Conservation (phyloP, 345 rosid genomes). For the Draba incana region DNA sequence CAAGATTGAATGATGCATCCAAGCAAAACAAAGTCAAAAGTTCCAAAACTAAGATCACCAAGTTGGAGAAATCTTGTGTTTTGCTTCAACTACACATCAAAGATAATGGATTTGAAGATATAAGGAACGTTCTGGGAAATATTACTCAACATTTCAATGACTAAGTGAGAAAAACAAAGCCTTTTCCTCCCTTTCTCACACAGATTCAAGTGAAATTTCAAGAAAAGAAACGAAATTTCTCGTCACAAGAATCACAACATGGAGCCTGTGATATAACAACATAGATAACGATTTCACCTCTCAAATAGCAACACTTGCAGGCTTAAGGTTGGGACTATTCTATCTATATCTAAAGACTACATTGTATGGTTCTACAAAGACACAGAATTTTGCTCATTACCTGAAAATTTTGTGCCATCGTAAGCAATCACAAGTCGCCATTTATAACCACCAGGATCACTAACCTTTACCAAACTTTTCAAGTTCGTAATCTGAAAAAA, state of each 20-base stretch:
- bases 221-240: not conserved
- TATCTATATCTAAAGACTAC: not conserved
- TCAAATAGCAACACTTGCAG: not conserved
- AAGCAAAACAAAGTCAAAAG: slow-evolving; percentile 1
- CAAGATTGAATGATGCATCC: slow-evolving; percentile 4
- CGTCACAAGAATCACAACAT: not conserved
- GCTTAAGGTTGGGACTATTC: not conserved
- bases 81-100: slow-evolving; percentile 7
- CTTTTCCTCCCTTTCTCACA: not conserved
- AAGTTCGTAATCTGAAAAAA: slow-evolving; percentile 30
- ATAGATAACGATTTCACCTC: not conserved
- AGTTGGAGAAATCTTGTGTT: slow-evolving; percentile 2
- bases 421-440: slow-evolving; percentile 89
- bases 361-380: not conserved
- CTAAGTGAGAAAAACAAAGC: not conserved
- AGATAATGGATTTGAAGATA: not conserved
- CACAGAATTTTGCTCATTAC: slow-evolving; percentile 24
- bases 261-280: not conserved
- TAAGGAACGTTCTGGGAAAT: not conserved
- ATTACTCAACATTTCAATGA: not conserved
- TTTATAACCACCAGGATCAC: slow-evolving; percentile 45
- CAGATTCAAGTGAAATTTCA: slow-evolving; percentile 19
- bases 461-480: slow-evolving; percentile 36
- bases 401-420: slow-evolving; percentile 82
- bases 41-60: slow-evolving; percentile 13